These are phyloP conservation scores for Dothiorella sarmentorum DNA, from an alignment of 2,329 filamentous ascomycete species.

Conservation along the genomic window DNA sequence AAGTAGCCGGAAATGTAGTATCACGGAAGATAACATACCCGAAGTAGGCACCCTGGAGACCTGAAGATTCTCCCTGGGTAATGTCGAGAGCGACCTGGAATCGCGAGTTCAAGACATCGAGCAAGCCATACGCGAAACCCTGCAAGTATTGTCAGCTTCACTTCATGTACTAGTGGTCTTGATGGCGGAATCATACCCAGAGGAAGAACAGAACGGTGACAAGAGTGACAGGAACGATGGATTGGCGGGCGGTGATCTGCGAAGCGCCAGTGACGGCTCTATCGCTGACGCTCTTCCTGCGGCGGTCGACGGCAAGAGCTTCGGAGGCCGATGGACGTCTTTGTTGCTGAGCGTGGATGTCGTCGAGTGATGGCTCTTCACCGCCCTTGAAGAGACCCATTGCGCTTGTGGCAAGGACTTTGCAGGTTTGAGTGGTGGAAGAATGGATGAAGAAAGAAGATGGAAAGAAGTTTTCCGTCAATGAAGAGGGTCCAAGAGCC, in stretches of 20 bases:
- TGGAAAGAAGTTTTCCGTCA: not conserved
- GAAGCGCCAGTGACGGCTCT: constrained; percentile 35
- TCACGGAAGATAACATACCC: constrained; percentile 43
- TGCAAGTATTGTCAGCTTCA: not conserved
- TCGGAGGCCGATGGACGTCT: constrained; percentile 36
- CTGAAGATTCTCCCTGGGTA: constrained; percentile 55
- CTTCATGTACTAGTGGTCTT: not conserved
- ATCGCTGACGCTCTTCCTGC: constrained; percentile 36
- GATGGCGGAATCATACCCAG: constrained; percentile 37
- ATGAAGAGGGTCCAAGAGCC: not conserved
- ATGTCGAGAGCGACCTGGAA: constrained; percentile 43
- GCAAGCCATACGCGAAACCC: constrained; percentile 46
- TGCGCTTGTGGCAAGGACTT: not conserved
- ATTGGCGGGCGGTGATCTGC: constrained; percentile 42
- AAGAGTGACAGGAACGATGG: constrained; percentile 48
- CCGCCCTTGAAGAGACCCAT: constrained; percentile 26
- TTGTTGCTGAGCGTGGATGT: constrained; percentile 35
- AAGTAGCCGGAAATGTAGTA: not conserved
- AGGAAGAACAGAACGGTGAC: constrained; percentile 51
- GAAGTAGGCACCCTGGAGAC: constrained; percentile 63
- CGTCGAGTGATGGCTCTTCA: constrained; percentile 34
- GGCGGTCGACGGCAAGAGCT: constrained; percentile 31
- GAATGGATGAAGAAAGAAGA: not conserved
- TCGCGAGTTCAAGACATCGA: constrained; percentile 44
- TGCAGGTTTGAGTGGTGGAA: not conserved